Evolutionary conservation across 1,284 basidiomycete genomes (phyloP), one percentile per base, ranked within the genome.

Genomic region (Trichosporon coremiiforme): DNA sequence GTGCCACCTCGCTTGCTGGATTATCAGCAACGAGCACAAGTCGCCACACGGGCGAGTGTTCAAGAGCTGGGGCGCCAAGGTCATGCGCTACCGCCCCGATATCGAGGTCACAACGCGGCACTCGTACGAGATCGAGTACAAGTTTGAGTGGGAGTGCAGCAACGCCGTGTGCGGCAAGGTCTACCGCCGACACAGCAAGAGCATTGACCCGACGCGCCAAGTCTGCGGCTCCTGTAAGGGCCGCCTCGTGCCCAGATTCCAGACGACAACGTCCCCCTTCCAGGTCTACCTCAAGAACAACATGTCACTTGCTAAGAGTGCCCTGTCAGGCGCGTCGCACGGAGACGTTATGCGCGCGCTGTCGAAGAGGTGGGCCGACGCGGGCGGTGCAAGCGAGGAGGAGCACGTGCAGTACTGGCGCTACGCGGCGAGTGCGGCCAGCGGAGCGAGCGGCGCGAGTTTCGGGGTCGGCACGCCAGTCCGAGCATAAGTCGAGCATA

Each of bases 41-140:
- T 82, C 82, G 67, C 79, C 82, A 0, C 82, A 84, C 65, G 82
- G 82, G 8, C 73, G 71, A 33, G 71, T 81, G 5, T 84, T 84
- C 77, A 81, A 82, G 68, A 69, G 66, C 17, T 84, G 82, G 82
- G 82, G 80, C 4, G 70, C 75, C 3, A 81, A 80, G 55, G 79
- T 83, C 31, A 81, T 80, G 78, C 72, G 74, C 20, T 78, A 73
- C 13, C 69, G 81, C 35, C 76, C 72, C 6, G 82, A 82, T 67
- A 78, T 84, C 57, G 74, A 75, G 22, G 82, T 84, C 1, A 82
- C 81, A 79, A 84, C 82, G 0, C 80, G 75, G 33, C 82, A 84
- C 73, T 67, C 71, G n/a, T 84, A 84, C 71, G 70, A 71, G 53
- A 83, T 84, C 63, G 74, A 76, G 64, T 81, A 80, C 74, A 83